phyloP scores from a whole-genome alignment of 176 grass and related monocot species.

The Chrysopogon serrulatus region DNA sequence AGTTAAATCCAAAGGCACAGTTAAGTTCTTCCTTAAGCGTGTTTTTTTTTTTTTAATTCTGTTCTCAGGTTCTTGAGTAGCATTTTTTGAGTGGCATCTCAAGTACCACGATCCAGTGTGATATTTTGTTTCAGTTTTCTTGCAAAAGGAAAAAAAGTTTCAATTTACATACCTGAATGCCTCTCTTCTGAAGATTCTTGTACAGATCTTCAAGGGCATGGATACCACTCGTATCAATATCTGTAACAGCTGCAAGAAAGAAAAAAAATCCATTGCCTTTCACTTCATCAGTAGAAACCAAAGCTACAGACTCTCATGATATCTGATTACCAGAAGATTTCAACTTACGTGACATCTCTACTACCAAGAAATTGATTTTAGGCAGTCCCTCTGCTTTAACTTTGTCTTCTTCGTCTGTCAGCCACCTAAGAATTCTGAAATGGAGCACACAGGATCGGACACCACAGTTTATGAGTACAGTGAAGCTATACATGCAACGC shows the following conservation, averaged over 20 bases:
- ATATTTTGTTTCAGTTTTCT: not conserved
- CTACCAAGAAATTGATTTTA: constrained; percentile 63
- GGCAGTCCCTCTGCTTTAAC: constrained; percentile 35
- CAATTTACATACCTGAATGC: constrained; percentile 53
- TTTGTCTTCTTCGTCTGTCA: constrained; percentile 74
- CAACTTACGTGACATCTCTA: constrained; percentile 89
- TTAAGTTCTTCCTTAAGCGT: not conserved
- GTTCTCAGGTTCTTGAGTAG: not conserved
- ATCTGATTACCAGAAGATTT: not conserved
- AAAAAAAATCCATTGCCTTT: not conserved
- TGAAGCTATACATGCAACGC: not conserved
- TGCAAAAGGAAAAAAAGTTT: not conserved
- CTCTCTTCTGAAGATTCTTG: constrained; percentile 61
- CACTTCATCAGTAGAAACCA: not conserved
- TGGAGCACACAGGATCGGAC: not conserved
- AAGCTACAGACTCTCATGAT: not conserved
- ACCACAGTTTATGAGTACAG: not conserved
- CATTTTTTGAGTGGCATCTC: not conserved
- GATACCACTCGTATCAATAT: constrained; percentile 93
- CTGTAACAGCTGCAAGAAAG: constrained; percentile 68
- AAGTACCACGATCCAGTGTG: constrained; percentile 10
- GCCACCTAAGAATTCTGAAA: constrained; percentile 83
- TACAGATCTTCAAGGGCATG: constrained; percentile 69
- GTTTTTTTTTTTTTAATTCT: not conserved
- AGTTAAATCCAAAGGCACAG: not conserved